Conservation (phyloP, 2,329 filamentous ascomycete genomes). For the Amphichorda felina region DNA sequence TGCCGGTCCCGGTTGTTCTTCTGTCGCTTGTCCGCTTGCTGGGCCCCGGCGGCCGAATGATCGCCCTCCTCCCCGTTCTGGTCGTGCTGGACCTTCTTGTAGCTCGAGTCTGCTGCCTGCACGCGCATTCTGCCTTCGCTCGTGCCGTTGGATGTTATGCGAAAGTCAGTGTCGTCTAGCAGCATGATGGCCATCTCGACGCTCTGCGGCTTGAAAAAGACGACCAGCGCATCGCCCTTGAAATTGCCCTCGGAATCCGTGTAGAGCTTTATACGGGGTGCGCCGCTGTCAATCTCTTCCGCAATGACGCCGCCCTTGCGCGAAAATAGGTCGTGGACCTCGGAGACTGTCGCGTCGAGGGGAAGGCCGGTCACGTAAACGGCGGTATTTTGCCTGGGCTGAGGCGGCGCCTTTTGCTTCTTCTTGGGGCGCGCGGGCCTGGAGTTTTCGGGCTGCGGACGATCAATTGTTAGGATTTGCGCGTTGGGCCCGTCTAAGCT, state of each 20-base stretch:
- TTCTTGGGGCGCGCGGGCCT: slow-evolving; percentile 28
- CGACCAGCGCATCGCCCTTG: slow-evolving; percentile 86
- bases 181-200: slow-evolving; percentile 75
- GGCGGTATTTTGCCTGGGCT: slow-evolving; percentile 65
- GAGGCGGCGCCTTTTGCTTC: slow-evolving; percentile 33
- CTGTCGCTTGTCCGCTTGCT: slow-evolving; percentile 16
- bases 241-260: slow-evolving; percentile 68
- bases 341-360: slow-evolving; percentile 61
- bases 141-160: slow-evolving; percentile 43
- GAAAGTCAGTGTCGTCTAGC: slow-evolving; percentile 72
- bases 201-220: slow-evolving; percentile 93
- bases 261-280: slow-evolving; percentile 89
- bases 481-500: too few species aligned
- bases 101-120: slow-evolving; percentile 75
- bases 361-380: slow-evolving; percentile 88
- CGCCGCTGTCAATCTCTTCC: slow-evolving; percentile 82
- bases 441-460: slow-evolving; percentile 12
- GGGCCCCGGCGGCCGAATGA: slow-evolving; percentile 8
- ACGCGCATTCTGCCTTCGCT: slow-evolving; percentile 61
- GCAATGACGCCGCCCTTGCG: slow-evolving; percentile 81
- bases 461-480: neutral
- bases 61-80: slow-evolving; percentile 21
- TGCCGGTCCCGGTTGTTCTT: slow-evolving; percentile 52
- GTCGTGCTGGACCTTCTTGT: slow-evolving; percentile 75
- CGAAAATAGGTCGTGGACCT: slow-evolving; percentile 75